Percentiles rank a stretch among this genome's conserved stretches.
phyloP scores from a whole-genome alignment of 2,329 filamentous ascomycete genomes.

The Hirsutella minnesotensis region DNA sequence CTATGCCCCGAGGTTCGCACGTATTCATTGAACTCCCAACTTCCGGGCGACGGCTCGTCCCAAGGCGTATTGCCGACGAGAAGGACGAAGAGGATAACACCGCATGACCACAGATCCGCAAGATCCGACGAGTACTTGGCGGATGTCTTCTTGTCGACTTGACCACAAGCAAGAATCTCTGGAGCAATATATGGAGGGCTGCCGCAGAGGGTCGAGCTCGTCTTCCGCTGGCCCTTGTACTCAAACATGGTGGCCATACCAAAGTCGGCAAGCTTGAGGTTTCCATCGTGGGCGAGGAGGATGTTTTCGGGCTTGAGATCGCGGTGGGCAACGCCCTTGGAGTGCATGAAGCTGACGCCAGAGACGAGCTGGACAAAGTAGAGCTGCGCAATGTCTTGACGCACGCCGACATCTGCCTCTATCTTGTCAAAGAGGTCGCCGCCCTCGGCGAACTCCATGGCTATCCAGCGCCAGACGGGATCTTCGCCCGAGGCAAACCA shows the following conservation, averaged over 20 bases:
- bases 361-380: slow-evolving; percentile 89
- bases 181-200: slow-evolving; percentile 96
- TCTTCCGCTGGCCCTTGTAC: slow-evolving; percentile 72
- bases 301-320: slow-evolving; percentile 95
- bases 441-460: slow-evolving; percentile 92
- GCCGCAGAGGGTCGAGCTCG: slow-evolving; percentile 82
- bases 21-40: slow-evolving; percentile 89
- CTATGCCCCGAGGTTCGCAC: slow-evolving; percentile 67
- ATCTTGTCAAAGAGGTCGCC: slow-evolving; percentile 99
- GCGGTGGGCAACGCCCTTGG: slow-evolving; percentile 86
- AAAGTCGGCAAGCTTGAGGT: slow-evolving; percentile 92
- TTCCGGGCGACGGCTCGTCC: slow-evolving; percentile 79
- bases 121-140: slow-evolving; percentile 63
- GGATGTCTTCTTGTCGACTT: slow-evolving; percentile 31
- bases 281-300: slow-evolving; percentile 69
- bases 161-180: slow-evolving; percentile 58
- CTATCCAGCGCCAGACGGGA: slow-evolving; percentile 84
- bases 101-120: slow-evolving; percentile 94
- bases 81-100: slow-evolving; percentile 93
- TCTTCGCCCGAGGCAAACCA: slow-evolving; percentile 87
- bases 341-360: slow-evolving; percentile 90
- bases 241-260: slow-evolving; percentile 89
- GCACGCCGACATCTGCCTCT: slow-evolving; percentile 91
- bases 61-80: slow-evolving; percentile 94
- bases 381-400: slow-evolving; percentile 86